Percentiles rank a stretch among this genome's conserved stretches.
Conservation (phyloP, 2,329 filamentous ascomycete species). For the Sclerotinia nivalis region DNA sequence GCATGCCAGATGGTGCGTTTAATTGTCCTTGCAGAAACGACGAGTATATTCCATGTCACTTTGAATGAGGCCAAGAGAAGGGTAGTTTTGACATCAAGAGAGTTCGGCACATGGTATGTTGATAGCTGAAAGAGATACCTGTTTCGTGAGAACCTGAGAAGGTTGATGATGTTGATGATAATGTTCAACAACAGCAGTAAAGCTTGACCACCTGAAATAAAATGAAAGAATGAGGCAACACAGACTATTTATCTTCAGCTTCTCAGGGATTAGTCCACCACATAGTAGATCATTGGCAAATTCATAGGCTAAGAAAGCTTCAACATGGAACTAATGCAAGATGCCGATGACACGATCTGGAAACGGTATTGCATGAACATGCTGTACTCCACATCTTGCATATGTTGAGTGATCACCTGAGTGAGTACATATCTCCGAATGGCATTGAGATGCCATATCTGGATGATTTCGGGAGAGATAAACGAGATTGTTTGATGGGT, state of each 20-base stretch:
- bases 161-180: no score
- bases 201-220: neutral
- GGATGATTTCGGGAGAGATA: neutral
- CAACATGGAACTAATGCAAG: conserved; percentile 19
- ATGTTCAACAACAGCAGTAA: no score
- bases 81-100: neutral
- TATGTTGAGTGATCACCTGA: conserved; percentile 19
- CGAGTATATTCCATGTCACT: neutral
- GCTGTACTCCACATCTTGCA: conserved; percentile 20
- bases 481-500: neutral
- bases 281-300: neutral
- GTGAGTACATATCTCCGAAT: neutral
- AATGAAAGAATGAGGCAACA: neutral
- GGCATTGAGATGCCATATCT: neutral
- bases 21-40: neutral
- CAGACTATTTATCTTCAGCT: neutral
- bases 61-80: neutral
- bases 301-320: conserved; percentile 14
- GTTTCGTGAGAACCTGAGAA: no score
- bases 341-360: conserved; percentile 14
- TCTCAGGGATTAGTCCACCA: neutral
- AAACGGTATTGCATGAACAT: conserved; percentile 9
- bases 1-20: neutral
- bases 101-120: no score
- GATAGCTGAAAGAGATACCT: no score